phyloP scores from a whole-genome alignment of 345 rosid species.

The Laguncularia racemosa region DNA sequence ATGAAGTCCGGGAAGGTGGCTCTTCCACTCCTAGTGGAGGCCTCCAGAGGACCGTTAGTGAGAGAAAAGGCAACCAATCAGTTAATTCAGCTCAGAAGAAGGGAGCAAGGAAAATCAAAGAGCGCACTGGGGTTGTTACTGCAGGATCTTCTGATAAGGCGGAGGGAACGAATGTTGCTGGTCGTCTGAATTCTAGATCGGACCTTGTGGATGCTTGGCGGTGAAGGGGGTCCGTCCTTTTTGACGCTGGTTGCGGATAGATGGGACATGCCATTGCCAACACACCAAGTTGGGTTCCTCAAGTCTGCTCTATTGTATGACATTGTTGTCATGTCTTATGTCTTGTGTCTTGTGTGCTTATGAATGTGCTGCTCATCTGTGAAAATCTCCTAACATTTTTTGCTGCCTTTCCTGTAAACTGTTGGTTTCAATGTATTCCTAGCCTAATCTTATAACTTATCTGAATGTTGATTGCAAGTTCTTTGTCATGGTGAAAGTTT shows the following conservation, averaged over 20 bases:
- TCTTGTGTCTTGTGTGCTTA: too few species aligned
- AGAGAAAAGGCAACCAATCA: constrained; percentile 18
- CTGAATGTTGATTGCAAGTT: too few species aligned
- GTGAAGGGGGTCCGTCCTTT: constrained; percentile 17
- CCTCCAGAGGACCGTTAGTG: constrained; percentile 8
- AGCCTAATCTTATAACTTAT: too few species aligned
- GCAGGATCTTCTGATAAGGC: constrained; percentile 25
- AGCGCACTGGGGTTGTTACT: constrained; percentile 11
- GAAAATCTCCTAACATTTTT: too few species aligned
- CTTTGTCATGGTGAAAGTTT: too few species aligned
- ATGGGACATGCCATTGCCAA: neutral
- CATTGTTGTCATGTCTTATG: too few species aligned
- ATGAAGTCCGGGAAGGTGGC: constrained; percentile 17
- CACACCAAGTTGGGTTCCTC: neutral
- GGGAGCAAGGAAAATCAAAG: constrained; percentile 27
- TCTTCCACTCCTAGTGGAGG: constrained; percentile 11
- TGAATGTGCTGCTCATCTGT: too few species aligned
- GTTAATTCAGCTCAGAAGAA: constrained; percentile 20
- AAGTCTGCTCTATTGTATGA: neutral
- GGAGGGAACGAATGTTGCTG: constrained; percentile 29
- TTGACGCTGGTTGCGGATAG: neutral
- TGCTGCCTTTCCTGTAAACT: too few species aligned
- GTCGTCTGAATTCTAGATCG: constrained; percentile 47
- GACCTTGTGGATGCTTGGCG: constrained; percentile 85
- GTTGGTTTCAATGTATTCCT: too few species aligned